phyloP scores from a whole-genome alignment of 2,329 filamentous ascomycete genomes.

The Colletotrichum sp. region DNA sequence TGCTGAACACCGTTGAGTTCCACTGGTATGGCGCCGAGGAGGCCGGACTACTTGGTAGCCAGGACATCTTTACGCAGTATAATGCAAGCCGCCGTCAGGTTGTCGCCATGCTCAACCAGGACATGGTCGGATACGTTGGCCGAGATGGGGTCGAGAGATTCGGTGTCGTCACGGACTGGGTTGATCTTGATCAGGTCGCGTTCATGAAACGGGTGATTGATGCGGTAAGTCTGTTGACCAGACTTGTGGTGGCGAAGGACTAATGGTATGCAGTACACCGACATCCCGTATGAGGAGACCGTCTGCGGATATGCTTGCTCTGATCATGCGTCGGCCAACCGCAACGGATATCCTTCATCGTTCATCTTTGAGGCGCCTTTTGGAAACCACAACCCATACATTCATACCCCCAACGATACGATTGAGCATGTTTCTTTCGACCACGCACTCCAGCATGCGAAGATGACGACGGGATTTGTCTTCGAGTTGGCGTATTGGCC shows the following conservation, averaged over 20 bases:
- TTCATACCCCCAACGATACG: slow-evolving; percentile 76
- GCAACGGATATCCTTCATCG: slow-evolving; percentile 69
- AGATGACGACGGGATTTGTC: slow-evolving; percentile 50
- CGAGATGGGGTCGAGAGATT: slow-evolving; percentile 33
- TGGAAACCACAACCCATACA: slow-evolving; percentile 68
- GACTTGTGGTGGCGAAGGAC: background rate
- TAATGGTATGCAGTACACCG: slow-evolving; percentile 31
- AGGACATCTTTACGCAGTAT: slow-evolving; percentile 50
- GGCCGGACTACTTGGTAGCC: slow-evolving; percentile 77
- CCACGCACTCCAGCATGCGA: slow-evolving; percentile 70
- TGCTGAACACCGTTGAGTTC: slow-evolving; percentile 79
- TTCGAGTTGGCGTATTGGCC: slow-evolving; percentile 45
- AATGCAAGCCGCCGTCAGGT: slow-evolving; percentile 34
- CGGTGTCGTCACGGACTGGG: slow-evolving; percentile 45
- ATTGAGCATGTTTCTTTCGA: slow-evolving; percentile 72
- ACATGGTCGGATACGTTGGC: slow-evolving; percentile 47
- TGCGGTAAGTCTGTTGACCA: background rate
- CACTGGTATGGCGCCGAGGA: slow-evolving; percentile 89
- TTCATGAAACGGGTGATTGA: slow-evolving; percentile 43
- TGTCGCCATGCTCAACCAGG: slow-evolving; percentile 48
- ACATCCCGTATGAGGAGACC: slow-evolving; percentile 49
- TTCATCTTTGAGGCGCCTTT: slow-evolving; percentile 70
- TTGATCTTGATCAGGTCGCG: slow-evolving; percentile 36
- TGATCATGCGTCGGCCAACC: slow-evolving; percentile 72
- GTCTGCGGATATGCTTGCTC: slow-evolving; percentile 65